Evolutionary conservation across 495 filamentous ascomycete species (phyloP), one percentile per base, ranked within the genome.

Genomic region (Xylaria cubensis): DNA sequence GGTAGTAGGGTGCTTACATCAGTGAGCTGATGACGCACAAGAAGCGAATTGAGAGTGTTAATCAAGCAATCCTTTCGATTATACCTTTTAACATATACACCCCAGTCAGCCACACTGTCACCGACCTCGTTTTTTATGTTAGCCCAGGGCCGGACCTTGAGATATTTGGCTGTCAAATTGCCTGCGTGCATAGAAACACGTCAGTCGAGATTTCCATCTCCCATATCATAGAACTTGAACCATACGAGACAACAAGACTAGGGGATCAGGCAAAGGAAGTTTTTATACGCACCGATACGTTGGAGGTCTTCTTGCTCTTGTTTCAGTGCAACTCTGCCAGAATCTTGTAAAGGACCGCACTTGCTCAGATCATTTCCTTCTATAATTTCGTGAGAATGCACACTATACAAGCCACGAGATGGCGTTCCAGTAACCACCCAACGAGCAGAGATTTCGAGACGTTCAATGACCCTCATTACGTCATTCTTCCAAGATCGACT

Each of bases 371-470:
- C 17, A 64, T 19, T 39, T 12, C n/a, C 17, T 26, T 70, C 44
- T n/a, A 7, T 19, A 13, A 29, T 32, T n/a, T 59, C 51, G 26
- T 72, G 34, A 15, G 63, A 24, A 3, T 72, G 17, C 0, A 97
- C 86, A 1, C 94, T 93, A 51, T 93, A 90, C 0, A 98, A 85
- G 51, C 94, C 91, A 70, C 88, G 90, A 12, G 94, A 93, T 17
- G 95, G 95, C 0, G 95, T 98, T 66, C 95, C 95, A 2, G 93
- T 96, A 4, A 97, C 92, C 19, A 97, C 88, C 95, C 95, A 98
- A 26, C 92, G 88, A 13, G 93, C 87, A 44, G 94, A 88, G 29
- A 93, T 86, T 41, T 88, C 86, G 7, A 98, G 84, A 61, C 87
- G 84, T 26, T 92, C 87, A 0, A 95, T 82, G 10, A 93, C 86